phyloP scores from a whole-genome alignment of 2,329 filamentous ascomycete genomes.

The Diplocarpon rosae region DNA sequence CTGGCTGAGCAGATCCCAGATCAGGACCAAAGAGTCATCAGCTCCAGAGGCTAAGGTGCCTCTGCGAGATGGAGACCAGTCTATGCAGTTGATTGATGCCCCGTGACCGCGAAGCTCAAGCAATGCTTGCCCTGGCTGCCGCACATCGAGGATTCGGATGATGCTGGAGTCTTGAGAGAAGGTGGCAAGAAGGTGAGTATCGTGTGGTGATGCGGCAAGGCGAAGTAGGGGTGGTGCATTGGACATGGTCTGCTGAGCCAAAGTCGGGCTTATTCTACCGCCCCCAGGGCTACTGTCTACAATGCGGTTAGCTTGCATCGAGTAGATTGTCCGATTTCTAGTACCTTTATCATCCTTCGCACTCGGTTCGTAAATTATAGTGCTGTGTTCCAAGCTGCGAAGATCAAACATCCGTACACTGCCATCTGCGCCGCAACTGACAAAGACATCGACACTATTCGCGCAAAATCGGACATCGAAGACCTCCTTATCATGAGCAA shows the following conservation, averaged over 20 bases:
- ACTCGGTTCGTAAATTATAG: conserved; percentile 96
- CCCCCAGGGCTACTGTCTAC: conserved; percentile 36
- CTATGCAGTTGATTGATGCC: conserved; percentile 79
- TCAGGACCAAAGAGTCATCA: conserved; percentile 81
- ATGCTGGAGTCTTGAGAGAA: conserved; percentile 89
- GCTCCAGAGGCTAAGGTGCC: conserved; percentile 85
- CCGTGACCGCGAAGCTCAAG: conserved; percentile 86
- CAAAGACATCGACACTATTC: conserved; percentile 96
- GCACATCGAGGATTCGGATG: conserved; percentile 89
- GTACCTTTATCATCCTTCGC: conserved; percentile 69
- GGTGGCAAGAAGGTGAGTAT: conserved; percentile 90
- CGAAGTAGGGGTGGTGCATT: conserved; percentile 69
- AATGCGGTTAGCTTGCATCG: conserved; percentile 10
- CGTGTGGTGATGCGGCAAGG: conserved; percentile 84
- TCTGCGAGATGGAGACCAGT: conserved; percentile 83
- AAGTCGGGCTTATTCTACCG: conserved; percentile 59
- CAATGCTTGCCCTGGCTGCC: conserved; percentile 89
- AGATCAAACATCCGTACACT: conserved; percentile 99
- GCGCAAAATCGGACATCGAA: conserved; percentile 98
- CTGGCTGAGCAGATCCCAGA: conserved; percentile 81
- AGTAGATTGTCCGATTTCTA: conserved; percentile 15
- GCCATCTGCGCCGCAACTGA: conserved; percentile 93
- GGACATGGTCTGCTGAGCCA: conserved; percentile 66
- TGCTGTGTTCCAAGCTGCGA: conserved; percentile 91
- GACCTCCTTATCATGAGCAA: conserved; percentile 97